Evolutionary conservation across 495 filamentous ascomycete species (phyloP).

Genomic region (Apodospora peruviana): DNA sequence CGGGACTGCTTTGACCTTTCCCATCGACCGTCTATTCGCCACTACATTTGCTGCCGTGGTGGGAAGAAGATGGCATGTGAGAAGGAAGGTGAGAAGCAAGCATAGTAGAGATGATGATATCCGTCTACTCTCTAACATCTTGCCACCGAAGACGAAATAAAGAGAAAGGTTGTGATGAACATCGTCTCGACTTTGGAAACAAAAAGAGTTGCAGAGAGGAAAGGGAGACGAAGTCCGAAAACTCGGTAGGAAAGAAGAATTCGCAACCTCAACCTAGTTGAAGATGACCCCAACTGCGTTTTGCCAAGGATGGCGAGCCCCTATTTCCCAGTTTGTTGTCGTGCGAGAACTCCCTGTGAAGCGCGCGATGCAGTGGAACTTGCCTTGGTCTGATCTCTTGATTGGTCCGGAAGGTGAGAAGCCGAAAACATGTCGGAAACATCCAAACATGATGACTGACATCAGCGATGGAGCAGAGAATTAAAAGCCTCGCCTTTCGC

Average conservation of each 20-base stretch:
- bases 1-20: not conserved
- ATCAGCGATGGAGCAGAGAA: too few relatives aligned
- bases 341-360: not conserved
- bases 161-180: not conserved
- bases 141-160: not conserved
- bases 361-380: conserved; percentile 1
- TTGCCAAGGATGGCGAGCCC: not conserved
- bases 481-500: too few relatives aligned
- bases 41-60: not conserved
- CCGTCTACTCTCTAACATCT: not conserved
- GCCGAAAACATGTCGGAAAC: conserved; percentile 8
- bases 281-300: not conserved
- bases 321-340: not conserved
- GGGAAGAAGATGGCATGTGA: not conserved
- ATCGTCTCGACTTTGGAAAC: not conserved
- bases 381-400: conserved; percentile 5
- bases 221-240: not conserved
- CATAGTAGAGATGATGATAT: not conserved
- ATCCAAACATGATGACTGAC: not conserved
- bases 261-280: not conserved
- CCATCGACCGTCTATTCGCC: not conserved
- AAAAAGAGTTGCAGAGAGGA: not conserved
- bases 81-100: not conserved
- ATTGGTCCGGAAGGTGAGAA: conserved; percentile 4
- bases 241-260: too few relatives aligned